Evolutionary conservation across 2,329 filamentous ascomycete genomes (phyloP), one percentile per base, ranked within the genome.

Genomic region (Arthrobotrys megalospora): DNA sequence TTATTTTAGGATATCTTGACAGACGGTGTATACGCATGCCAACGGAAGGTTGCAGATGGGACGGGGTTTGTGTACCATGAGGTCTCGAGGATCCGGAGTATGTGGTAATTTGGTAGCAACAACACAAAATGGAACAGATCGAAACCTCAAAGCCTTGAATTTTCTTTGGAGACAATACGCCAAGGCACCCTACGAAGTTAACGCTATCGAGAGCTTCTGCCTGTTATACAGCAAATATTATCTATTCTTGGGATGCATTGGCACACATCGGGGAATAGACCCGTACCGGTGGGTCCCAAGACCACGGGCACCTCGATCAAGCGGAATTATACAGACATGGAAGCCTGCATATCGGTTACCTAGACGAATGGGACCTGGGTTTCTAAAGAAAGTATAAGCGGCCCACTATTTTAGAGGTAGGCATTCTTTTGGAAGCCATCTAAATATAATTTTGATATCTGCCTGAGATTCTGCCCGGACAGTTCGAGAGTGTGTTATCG

Each of bases 61-160:
- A 38, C 32, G 32, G 52, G 28, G n/a, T 58, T 38, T 41, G 32
- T 12, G 55, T 60, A 60, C 55, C 55, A 28, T 19, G 10, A 28
- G 24, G 55, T 28, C 34, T 43, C 14, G 1, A 8, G 3, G 19
- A 5, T n/a, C 6, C 3, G 14, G 6, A 43, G 24, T 21, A 6
- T 77, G 65, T 76, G 72, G 72, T 76, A 76, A 68, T 58, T 63
- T 50, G 19, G 16, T 11, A 8, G 4, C 21, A 19, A 48, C 71
- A 76, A 76, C 71, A 64, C 71, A 64, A 53, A 45, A 34, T 10
- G 8, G 11, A 38, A 50, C 12, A 1, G 2, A 6, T 38, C 2
- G 45, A 14, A 16, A 52, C 45, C 19, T 60, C n/a, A 36, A 12
- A 28, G 24, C 5, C 5, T 28, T 28, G 24, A 5, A 21, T 21